Evolutionary conservation across 805 yeast species (phyloP).

Genomic region (Kodamaea hsintzibuensis): DNA sequence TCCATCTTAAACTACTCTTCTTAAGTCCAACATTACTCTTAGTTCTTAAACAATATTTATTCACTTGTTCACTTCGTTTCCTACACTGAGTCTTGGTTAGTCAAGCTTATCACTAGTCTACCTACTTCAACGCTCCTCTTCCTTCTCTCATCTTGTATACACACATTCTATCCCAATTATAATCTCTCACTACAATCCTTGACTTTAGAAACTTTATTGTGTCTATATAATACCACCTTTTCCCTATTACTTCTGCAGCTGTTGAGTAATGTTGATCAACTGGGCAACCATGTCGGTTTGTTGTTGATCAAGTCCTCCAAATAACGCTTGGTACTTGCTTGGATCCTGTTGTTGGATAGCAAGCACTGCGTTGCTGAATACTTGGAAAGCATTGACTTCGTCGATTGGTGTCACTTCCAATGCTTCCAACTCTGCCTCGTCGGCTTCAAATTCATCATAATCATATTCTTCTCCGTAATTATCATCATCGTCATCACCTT

Average conservation of each 20-base stretch:
- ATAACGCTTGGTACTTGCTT: conserved; percentile 48
- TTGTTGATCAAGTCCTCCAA: conserved; percentile 39
- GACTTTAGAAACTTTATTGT: not conserved
- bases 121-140: no score
- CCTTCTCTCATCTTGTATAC: no score
- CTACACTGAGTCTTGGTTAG: no score
- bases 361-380: conserved; percentile 57
- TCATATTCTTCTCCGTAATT: conserved; percentile 27
- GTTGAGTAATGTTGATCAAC: conserved; percentile 25
- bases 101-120: no score
- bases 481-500: conserved; percentile 31
- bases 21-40: no score
- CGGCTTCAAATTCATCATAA: conserved; percentile 51
- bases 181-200: no score
- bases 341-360: conserved; percentile 50
- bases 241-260: conserved; percentile 1
- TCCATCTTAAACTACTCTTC: no score
- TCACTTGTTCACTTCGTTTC: no score
- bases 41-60: no score
- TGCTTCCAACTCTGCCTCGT: conserved; percentile 82
- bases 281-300: conserved; percentile 34
- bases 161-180: no score
- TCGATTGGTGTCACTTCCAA: conserved; percentile 80
- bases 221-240: conserved; percentile 1
- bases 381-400: conserved; percentile 65